Conservation (phyloP, 768 basidiomycete species). For the Boletus edulis region DNA sequence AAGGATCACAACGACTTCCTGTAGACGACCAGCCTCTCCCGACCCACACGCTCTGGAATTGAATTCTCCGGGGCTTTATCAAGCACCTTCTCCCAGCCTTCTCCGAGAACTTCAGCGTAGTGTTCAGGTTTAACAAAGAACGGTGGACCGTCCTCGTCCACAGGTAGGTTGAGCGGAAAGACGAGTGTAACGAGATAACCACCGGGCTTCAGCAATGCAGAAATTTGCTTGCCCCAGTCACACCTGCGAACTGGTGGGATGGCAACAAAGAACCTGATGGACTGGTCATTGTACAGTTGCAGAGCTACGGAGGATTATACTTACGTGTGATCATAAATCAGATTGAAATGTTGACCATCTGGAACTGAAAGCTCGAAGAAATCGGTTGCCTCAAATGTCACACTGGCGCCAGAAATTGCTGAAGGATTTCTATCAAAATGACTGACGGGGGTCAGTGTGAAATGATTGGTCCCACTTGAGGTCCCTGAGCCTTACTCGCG, state of each 20-base stretch:
- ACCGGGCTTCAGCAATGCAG: constrained; percentile 53
- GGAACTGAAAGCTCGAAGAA: constrained; percentile 20
- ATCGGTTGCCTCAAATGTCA: constrained; percentile 19
- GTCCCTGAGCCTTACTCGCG: constrained; percentile 13
- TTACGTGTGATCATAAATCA: constrained; percentile 20
- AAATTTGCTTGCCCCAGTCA: constrained; percentile 60
- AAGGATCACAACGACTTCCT: not conserved
- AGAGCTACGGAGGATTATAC: not conserved
- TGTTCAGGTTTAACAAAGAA: constrained; percentile 57
- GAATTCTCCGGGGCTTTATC: constrained; percentile 50
- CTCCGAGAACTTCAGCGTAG: constrained; percentile 49
- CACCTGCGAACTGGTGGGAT: constrained; percentile 52
- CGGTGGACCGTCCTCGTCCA: constrained; percentile 57
- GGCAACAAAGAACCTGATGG: constrained; percentile 56
- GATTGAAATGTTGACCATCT: constrained; percentile 8
- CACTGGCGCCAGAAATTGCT: not conserved
- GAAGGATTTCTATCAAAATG: not conserved
- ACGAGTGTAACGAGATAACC: constrained; percentile 61
- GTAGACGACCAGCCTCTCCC: constrained; percentile 49
- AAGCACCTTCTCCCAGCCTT: constrained; percentile 51
- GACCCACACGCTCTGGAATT: constrained; percentile 41
- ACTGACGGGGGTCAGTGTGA: constrained; percentile 2
- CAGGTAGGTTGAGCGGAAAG: constrained; percentile 50
- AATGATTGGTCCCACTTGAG: not conserved
- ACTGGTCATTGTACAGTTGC: not conserved